Conservation (phyloP, 176 grass and related monocot species). For the Oropetium thomaeum region DNA sequence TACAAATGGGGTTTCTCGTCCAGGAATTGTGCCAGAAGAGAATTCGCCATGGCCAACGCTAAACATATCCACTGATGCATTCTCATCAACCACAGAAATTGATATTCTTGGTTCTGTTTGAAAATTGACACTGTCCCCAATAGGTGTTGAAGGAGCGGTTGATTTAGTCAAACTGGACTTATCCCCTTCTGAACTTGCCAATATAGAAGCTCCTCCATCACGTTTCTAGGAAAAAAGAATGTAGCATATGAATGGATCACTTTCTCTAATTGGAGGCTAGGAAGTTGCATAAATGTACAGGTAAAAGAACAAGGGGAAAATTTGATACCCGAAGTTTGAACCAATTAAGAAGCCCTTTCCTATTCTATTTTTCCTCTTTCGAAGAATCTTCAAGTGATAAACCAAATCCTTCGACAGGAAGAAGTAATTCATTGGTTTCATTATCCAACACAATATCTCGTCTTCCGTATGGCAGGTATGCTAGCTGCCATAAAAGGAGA, state of each 20-base stretch:
- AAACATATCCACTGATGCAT: conserved; percentile 60
- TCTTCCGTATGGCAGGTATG: conserved; percentile 95
- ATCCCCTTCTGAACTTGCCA: conserved; percentile 82
- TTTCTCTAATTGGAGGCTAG: conserved; percentile 4
- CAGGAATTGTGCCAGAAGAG: conserved; percentile 51
- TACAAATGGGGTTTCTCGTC: conserved; percentile 69
- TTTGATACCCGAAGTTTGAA: conserved; percentile 85
- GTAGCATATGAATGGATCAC: not conserved
- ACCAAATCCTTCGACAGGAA: conserved; percentile 76
- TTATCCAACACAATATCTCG: conserved; percentile 86
- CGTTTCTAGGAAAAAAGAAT: conserved; percentile 59
- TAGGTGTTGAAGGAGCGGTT: conserved; percentile 73
- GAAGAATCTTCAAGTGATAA: conserved; percentile 77
- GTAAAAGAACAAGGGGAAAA: not conserved
- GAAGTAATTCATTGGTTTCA: conserved; percentile 77
- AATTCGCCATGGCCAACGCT: conserved; percentile 61
- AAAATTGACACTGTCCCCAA: conserved; percentile 80
- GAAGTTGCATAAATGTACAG: not conserved
- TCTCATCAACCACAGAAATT: conserved; percentile 69
- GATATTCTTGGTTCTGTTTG: conserved; percentile 64
- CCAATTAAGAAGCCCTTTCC: conserved; percentile 97
- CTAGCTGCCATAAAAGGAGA: conserved; percentile 64
- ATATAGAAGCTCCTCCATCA: conserved; percentile 53
- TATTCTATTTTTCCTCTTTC: conserved; percentile 89
- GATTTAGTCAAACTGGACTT: conserved; percentile 87